Evolutionary conservation across 805 yeast genomes (phyloP), one percentile per base, ranked within the genome.

Genomic region (Candida morakotiae): DNA sequence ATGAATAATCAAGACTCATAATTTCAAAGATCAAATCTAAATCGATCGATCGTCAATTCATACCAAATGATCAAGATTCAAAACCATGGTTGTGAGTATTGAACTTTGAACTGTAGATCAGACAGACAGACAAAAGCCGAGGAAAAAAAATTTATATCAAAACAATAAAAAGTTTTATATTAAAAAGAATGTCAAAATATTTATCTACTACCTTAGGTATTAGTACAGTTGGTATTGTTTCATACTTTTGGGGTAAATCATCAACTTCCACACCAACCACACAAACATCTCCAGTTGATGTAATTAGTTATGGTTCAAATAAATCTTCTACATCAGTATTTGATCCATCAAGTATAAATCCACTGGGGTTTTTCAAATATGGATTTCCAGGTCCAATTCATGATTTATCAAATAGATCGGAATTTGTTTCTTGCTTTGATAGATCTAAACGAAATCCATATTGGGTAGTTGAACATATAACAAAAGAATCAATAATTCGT

Each of bases 311-410:
- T 5, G 37, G 34, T 11, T 4, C 31, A 26, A 14, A 25, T 34
- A 40, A 22, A 22, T 34, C 22, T 15, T 22, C 15, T 18, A 13
- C 40, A 6, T 43, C 43, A 24, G 41, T 55, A 9, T 42, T 62
- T 33, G 60, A 52, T 34, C 61, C 71, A 20, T 38, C 64, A 5
- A 50, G 49, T 3, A 76, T 87, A 3, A 71, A 77, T 41, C 98
- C 98, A 0, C 73, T 77, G 16, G 95, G 69, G 5, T 88, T 84
- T 63, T 89, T 88, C 68, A 80, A 81, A 49, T 89, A 85, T 55
- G 98, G 98, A 3, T 87, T 86, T 52, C 98, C 98, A 0, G 96
- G 96, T 1, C 98, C 98, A 0, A 73, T 85, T 22, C 94, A 87
- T 58, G 98, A 93, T 55, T 60, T 91, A 41, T 77, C 78, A 39